Percentiles rank a stretch among this genome's conserved stretches.
phyloP scores from a whole-genome alignment of 495 filamentous ascomycete genomes.

The Durotheca rogersii region DNA sequence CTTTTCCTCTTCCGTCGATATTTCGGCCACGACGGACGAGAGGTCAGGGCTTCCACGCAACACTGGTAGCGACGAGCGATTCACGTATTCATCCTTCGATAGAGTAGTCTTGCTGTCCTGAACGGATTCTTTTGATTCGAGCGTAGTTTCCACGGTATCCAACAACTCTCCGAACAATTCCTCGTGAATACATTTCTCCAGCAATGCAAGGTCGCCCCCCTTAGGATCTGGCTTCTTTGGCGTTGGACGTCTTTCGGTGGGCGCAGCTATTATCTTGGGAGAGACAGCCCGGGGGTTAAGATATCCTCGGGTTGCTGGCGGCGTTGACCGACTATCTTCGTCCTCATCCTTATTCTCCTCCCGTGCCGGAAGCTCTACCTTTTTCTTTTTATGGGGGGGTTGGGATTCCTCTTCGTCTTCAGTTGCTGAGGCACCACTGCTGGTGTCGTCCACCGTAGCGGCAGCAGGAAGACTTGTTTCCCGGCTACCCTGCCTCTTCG shows the following conservation, averaged over 20 bases:
- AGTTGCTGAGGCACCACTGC: conserved; percentile 7
- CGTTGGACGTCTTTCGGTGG: background rate
- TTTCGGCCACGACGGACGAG: background rate
- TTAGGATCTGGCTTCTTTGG: background rate
- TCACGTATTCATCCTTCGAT: background rate
- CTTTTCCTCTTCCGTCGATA: conserved; percentile 4
- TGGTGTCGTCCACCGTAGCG: background rate
- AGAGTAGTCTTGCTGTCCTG: background rate
- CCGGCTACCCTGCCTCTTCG: conserved; percentile 25
- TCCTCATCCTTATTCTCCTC: background rate
- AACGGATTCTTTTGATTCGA: background rate
- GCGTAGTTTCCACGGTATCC: background rate
- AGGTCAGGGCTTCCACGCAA: background rate
- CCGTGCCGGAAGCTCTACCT: conserved; percentile 6
- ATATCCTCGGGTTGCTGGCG: conserved; percentile 1
- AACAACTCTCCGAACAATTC: conserved; percentile 11
- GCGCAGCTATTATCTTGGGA: background rate
- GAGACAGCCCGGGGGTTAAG: background rate
- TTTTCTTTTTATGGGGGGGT: conserved; percentile 26
- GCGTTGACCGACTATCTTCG: too few species aligned
- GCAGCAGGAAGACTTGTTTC: conserved; percentile 8
- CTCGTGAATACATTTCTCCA: conserved; percentile 7
- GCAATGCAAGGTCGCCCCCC: conserved; percentile 1
- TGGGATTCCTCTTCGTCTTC: conserved; percentile 11
- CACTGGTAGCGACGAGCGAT: background rate